Percentiles rank a stretch among this genome's conserved stretches.
Evolutionary conservation across 305 asterid genomes (phyloP).

Genomic region (Fraxinus nigra): DNA sequence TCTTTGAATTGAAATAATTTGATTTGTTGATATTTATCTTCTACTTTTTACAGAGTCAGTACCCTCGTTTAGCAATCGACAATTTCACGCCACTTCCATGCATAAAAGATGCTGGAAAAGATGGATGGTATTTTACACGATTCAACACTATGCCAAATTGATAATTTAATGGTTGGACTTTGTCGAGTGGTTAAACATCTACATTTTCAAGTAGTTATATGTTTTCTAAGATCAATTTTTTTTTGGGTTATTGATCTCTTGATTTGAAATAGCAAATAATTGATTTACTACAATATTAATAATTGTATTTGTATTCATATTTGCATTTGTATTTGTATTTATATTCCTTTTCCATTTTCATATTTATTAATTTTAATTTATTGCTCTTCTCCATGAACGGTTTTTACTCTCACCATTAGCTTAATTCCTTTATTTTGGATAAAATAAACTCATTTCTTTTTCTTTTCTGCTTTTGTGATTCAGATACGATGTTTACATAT

Average conservation of each 20-base stretch:
- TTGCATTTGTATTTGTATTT: not conserved
- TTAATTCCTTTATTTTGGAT: not conserved
- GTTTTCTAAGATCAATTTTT: not conserved
- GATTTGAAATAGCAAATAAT: not conserved
- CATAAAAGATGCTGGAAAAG: constrained; percentile 76
- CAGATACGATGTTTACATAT: not conserved
- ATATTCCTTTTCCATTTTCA: not conserved
- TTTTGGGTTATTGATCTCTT: not conserved
- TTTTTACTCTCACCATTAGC: not conserved
- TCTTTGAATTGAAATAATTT: not conserved
- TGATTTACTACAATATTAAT: not conserved
- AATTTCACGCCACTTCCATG: constrained; percentile 76
- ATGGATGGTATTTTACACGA: constrained; percentile 65
- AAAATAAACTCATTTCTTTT: not conserved
- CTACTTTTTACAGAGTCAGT: constrained; percentile 72
- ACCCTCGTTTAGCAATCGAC: constrained; percentile 88
- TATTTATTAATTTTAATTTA: not conserved
- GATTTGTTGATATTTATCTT: constrained; percentile 8
- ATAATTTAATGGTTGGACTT: not conserved
- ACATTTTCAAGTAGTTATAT: not conserved
- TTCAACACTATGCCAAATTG: constrained; percentile 1
- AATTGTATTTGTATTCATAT: not conserved
- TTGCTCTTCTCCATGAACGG: not conserved
- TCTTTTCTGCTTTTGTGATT: not conserved
- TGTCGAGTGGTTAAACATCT: not conserved